Evolutionary conservation across 805 yeast genomes (phyloP).

Genomic region (Saccharomycopsis sp.): DNA sequence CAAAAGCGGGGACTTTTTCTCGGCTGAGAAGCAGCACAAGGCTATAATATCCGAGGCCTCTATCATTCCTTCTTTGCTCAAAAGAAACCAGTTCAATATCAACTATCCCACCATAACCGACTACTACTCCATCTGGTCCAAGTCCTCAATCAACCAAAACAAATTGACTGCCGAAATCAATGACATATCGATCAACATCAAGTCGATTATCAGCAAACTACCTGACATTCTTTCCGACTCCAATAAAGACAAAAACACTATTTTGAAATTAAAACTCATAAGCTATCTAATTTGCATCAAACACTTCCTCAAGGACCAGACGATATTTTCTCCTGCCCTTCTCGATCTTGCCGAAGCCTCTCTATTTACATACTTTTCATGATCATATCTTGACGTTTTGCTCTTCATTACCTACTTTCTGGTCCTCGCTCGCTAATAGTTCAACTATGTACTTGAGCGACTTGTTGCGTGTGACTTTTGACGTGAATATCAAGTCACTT

Average conservation of each 20-base stretch:
- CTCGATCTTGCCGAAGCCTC: neutral
- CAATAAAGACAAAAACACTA: neutral
- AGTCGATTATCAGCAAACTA: neutral
- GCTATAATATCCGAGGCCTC: neutral
- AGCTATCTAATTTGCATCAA: constrained; percentile 19
- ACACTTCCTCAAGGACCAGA: constrained; percentile 8
- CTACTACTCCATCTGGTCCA: constrained; percentile 3
- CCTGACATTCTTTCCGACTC: neutral
- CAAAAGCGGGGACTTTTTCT: neutral
- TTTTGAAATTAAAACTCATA: constrained; percentile 6
- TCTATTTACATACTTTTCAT: neutral
- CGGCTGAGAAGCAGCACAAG: neutral
- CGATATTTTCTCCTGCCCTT: neutral
- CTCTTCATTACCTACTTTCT: too few species aligned
- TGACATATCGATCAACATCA: neutral
- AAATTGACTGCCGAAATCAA: neutral
- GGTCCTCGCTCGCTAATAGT: neutral
- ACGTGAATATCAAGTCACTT: neutral
- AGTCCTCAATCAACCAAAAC: neutral
- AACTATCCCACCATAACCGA: constrained; percentile 17
- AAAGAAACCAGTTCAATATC: constrained; percentile 13
- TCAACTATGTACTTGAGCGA: neutral
- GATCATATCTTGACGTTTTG: neutral
- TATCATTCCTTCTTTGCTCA: neutral
- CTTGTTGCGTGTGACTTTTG: neutral